A percentile compares a stretch with the other conserved stretches of the same genome.
Conservation (phyloP, 352 stramenopile species). For the Phytophthora chlamydospora region DNA sequence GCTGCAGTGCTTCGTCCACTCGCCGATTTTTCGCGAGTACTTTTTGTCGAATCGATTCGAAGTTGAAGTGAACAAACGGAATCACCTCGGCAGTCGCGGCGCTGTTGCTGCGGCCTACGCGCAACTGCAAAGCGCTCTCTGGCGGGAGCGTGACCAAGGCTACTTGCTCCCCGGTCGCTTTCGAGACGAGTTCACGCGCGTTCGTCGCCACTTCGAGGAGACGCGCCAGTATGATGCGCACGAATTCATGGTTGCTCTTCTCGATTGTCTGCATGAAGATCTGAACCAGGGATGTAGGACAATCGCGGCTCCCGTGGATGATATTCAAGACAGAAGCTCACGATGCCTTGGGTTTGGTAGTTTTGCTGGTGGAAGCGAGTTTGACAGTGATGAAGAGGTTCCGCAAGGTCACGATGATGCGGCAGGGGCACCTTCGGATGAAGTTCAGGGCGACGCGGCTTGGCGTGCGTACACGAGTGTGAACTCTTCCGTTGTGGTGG, state of each 20-base stretch:
- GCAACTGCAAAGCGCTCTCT: conserved; percentile 70
- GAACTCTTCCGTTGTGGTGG: conserved; percentile 96
- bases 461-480: conserved; percentile 92
- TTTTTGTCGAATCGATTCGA: conserved; percentile 93
- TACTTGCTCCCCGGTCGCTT: conserved; percentile 62
- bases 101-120: conserved; percentile 91
- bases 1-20: conserved; percentile 95
- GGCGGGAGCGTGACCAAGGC: conserved; percentile 56
- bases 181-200: conserved; percentile 70
- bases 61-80: conserved; percentile 95
- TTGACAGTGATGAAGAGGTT: conserved; percentile 49
- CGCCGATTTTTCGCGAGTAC: conserved; percentile 93
- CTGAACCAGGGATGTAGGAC: conserved; percentile 89
- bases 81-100: conserved; percentile 92
- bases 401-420: conserved; percentile 5
- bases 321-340: conserved; percentile 39
- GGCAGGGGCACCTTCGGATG: conserved; percentile 52
- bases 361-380: conserved; percentile 35
- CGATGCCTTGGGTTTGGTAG: conserved; percentile 36
- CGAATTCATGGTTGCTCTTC: conserved; percentile 94
- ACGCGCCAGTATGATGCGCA: conserved; percentile 96
- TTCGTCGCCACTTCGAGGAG: conserved; percentile 75
- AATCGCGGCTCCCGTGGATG: conserved; percentile 14
- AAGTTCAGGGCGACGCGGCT: conserved; percentile 84
- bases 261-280: conserved; percentile 99